A percentile compares a stretch with the other conserved stretches of the same genome.
Evolutionary conservation across 1,284 basidiomycete genomes (phyloP).

Genomic region (Boletus smithii): DNA sequence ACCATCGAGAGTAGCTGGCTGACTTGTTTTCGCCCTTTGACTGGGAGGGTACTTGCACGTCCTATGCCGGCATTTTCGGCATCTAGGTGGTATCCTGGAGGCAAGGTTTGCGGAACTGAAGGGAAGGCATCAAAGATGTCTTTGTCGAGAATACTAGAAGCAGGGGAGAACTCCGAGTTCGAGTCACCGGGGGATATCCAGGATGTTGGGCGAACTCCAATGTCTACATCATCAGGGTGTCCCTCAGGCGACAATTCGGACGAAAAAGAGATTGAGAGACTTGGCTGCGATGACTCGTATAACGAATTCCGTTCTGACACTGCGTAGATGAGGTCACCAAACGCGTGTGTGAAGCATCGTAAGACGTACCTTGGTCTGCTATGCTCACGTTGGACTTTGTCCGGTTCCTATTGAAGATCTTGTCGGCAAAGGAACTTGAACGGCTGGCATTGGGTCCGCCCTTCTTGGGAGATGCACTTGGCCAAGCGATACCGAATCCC

Average conservation of each 20-base stretch:
- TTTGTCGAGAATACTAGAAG: slow-evolving; percentile 41
- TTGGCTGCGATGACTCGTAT: slow-evolving; percentile 26
- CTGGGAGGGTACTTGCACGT: slow-evolving; percentile 27
- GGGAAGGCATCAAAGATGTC: slow-evolving; percentile 57
- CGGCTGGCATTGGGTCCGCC: slow-evolving; percentile 36
- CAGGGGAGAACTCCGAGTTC: slow-evolving; percentile 38
- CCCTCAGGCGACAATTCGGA: slow-evolving; percentile 16
- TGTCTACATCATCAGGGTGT: slow-evolving; percentile 16
- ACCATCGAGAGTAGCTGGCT: slow-evolving; percentile 24
- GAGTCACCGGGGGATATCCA: slow-evolving; percentile 41
- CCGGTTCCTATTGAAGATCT: slow-evolving; percentile 48
- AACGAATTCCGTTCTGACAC: slow-evolving; percentile 27
- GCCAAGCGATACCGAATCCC: slow-evolving; percentile 41
- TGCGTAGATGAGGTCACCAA: slow-evolving; percentile 3
- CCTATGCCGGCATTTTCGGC: slow-evolving; percentile 11
- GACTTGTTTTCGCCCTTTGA: slow-evolving; percentile 27
- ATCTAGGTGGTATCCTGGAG: slow-evolving; percentile 28
- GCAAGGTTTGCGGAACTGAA: slow-evolving; percentile 45
- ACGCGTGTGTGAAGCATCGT: neutral
- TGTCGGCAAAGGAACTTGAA: slow-evolving; percentile 54
- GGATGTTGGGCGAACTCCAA: slow-evolving; percentile 35
- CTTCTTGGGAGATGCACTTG: slow-evolving; percentile 48
- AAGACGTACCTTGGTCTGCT: slow-evolving; percentile 28
- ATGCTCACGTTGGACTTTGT: slow-evolving; percentile 44
- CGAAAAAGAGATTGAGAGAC: slow-evolving; percentile 22